Evolutionary conservation across 805 yeast species (phyloP), one percentile per base, ranked within the genome.

Genomic region (Metschnikowia continentalis): DNA sequence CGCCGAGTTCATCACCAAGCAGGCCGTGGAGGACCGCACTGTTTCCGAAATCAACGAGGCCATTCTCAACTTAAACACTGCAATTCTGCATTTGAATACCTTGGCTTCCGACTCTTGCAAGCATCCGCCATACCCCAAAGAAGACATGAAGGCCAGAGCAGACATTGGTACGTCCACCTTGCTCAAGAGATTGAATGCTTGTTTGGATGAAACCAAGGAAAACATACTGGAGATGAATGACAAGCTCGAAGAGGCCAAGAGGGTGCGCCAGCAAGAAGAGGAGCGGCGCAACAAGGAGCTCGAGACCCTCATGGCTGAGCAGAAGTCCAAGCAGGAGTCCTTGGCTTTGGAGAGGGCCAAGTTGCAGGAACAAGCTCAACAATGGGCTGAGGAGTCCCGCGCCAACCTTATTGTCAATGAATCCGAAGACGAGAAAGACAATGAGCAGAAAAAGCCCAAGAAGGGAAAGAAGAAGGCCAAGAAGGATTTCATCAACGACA

Each of bases 61-160:
- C 2, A 69, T 79, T 14, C 64, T 59, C 6, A 87, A 83, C 2
- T 74, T 91, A 54, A 76, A 80, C 23, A 75, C 76, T 20, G 96
- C 91, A 8, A 79, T 89, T 50, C 64, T 62, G 15, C 64, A 76
- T 3, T 74, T 92, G 62, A 81, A 77, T 37, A 80, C 78, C 51
- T 71, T 87, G 52, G 76, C 91, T 3, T 61, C 71, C 0, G 75
- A 70, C 1, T 81, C 79, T 17, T 80, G 75, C 20, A 69, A 71
- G 43, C 77, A 79, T 57, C 84, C 95, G 10, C 96, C 96, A 33
- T 88, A 82, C 64, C 86, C 95, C 2, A 76, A 86, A 26, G 81
- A 81, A 17, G 97, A 91, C 55, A 74, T 94, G 58, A 85, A 83
- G 61, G 85, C 90, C 58, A 83, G 97, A 70, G 92, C 94, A n/a